phyloP scores from a whole-genome alignment of 176 grass and related monocot genomes.

The Otatea glauca region DNA sequence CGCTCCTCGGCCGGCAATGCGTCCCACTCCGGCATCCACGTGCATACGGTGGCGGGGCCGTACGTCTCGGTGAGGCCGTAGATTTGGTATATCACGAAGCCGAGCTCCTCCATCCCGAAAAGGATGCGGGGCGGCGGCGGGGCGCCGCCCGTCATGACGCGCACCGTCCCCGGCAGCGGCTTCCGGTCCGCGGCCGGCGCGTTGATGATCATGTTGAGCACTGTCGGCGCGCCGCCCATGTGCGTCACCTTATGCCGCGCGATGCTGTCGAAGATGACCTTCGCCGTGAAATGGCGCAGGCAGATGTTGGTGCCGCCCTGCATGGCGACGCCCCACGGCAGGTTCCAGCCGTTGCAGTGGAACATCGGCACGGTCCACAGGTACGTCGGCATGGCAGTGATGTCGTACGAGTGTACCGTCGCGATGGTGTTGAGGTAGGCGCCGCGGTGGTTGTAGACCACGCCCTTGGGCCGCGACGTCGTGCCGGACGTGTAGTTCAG shows the following conservation, averaged over 20 bases:
- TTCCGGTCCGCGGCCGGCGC: not conserved
- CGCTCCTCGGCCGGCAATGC: constrained; percentile 40
- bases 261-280: constrained; percentile 53
- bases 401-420: constrained; percentile 51
- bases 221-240: constrained; percentile 57
- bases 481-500: constrained; percentile 69
- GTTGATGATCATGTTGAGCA: constrained; percentile 58
- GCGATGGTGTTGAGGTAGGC: constrained; percentile 64
- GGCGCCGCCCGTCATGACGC: constrained; percentile 57
- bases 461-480: constrained; percentile 58
- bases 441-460: constrained; percentile 66
- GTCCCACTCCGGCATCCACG: constrained; percentile 67
- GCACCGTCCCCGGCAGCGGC: constrained; percentile 28
- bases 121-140: constrained; percentile 47
- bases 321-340: constrained; percentile 59
- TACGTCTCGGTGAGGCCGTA: constrained; percentile 64
- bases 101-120: constrained; percentile 46
- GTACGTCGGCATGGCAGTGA: constrained; percentile 50
- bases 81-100: constrained; percentile 52
- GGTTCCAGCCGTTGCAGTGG: constrained; percentile 68
- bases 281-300: constrained; percentile 42
- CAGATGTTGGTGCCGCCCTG: constrained; percentile 69
- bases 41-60: constrained; percentile 48
- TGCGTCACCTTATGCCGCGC: constrained; percentile 48
- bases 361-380: constrained; percentile 71